Percentiles rank a stretch among this genome's conserved stretches.
These are phyloP conservation scores for Tillandsia leiboldiana DNA, from an alignment of 176 grass and related monocot species.

Conservation along the genomic window DNA sequence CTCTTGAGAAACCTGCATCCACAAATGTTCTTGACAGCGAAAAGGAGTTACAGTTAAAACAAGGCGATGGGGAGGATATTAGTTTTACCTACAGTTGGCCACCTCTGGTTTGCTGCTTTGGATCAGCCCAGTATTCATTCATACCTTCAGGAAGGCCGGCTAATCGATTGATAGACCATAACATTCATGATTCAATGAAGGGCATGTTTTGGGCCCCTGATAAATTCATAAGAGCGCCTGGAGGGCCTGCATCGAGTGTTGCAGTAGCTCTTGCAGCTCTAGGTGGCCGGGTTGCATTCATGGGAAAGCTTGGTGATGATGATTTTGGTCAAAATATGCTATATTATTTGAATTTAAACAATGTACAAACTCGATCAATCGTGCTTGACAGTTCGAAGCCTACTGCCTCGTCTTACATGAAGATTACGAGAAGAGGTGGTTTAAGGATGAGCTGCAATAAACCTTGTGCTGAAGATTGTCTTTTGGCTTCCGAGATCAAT, in stretches of 20 bases:
- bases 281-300: conserved; percentile 61
- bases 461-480: conserved; percentile 61
- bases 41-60: conserved; percentile 27
- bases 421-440: conserved; percentile 25
- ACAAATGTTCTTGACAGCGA: conserved; percentile 20
- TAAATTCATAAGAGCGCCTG: conserved; percentile 67
- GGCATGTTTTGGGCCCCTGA: conserved; percentile 69
- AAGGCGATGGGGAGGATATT: conserved; percentile 34
- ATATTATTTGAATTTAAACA: conserved; percentile 46
- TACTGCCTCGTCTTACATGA: conserved; percentile 73
- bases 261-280: conserved; percentile 55
- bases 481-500: conserved; percentile 62
- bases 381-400: conserved; percentile 33
- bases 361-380: conserved; percentile 56
- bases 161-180: conserved; percentile 52
- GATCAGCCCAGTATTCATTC: conserved; percentile 61
- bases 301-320: conserved; percentile 90
- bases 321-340: conserved; percentile 50
- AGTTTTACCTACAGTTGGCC: conserved; percentile 25
- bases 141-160: conserved; percentile 70
- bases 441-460: conserved; percentile 44
- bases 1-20: conserved; percentile 12
- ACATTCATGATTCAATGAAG: conserved; percentile 63
- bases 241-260: conserved; percentile 64
- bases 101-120: conserved; percentile 80